Evolutionary conservation across 2,329 filamentous ascomycete genomes (phyloP), one percentile per base, ranked within the genome.

Genomic region (Ceratocystis cubensis): DNA sequence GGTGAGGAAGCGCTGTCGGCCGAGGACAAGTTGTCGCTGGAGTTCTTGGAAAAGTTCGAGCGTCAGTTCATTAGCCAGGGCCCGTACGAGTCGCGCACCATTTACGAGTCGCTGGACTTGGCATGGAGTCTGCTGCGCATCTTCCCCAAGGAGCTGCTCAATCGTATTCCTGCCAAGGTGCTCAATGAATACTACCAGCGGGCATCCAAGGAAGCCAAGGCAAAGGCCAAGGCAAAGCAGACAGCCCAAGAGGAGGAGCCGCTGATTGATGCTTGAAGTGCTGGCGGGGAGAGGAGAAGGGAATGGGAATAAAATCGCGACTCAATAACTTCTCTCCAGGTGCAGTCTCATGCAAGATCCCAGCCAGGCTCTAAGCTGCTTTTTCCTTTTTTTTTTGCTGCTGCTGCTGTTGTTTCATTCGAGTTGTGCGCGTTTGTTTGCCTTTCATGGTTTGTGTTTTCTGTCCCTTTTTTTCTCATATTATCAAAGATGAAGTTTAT

Each of bases 21-120:
- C 65, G 94, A 99, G 79, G 94, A 99, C 80, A 97, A 97, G 81
- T 85, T 97, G 67, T 96, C 93, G 7, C 84, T 99, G 46, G 94
- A 99, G 77, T 99, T 99, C 82, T 80, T 99, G 72, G 93, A 97
- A 75, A 97, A 97, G 79, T 99, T 99, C 75, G 94, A 99, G 80
- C 88, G 89, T 70, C 90, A 88, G 67, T 99, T 97, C 78, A 96
- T 99, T 76, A 82, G 83, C 70, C 94, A 99, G 78, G 90, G 89
- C 65, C 81, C 91, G 20, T 99, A 99, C 79, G 94, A 99, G 78
- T 88, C 88, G 70, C 88, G 94, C 72, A 87, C 82, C 70, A 96
- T 99, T 74, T 92, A 85, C 77, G 94, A 99, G 77, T 96, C 91
- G 59, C 84, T 99, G 69, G 95, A 99, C 73, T 84, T 96, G 72